These are phyloP conservation scores for Melampsora larici-populina DNA, from an alignment of 1,284 basidiomycete species.

Conservation along the genomic window DNA sequence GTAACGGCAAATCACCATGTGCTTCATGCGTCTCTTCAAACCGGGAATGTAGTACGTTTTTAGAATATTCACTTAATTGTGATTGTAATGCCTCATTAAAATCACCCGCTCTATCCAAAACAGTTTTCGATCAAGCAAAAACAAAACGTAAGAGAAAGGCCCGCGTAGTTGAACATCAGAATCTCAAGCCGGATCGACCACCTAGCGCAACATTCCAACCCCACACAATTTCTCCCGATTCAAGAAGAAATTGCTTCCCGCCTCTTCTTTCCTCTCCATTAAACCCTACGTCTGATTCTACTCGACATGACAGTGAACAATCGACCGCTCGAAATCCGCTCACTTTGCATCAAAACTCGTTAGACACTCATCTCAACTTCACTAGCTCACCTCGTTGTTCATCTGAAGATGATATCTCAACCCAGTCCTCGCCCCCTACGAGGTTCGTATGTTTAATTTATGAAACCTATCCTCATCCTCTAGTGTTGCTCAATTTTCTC, in stretches of 20 bases:
- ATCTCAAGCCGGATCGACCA: neutral
- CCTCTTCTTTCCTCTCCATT: neutral
- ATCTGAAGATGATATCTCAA: neutral
- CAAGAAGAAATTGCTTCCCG: neutral
- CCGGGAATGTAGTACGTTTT: constrained; percentile 12
- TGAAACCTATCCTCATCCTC: too few relatives aligned
- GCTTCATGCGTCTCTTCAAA: constrained; percentile 25
- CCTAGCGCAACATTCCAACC: neutral
- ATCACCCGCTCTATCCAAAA: too few relatives aligned
- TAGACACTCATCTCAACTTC: constrained; percentile 11
- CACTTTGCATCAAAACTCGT: neutral
- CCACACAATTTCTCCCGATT: neutral
- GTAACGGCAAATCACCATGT: constrained; percentile 30
- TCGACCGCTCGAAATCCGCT: neutral
- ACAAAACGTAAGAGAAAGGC: constrained; percentile 25
- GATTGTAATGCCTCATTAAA: neutral
- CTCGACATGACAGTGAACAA: neutral
- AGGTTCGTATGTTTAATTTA: neutral
- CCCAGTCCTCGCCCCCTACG: neutral
- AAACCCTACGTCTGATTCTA: neutral
- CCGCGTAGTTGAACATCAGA: neutral
- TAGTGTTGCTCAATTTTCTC: too few relatives aligned
- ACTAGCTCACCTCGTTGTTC: neutral
- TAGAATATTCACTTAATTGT: too few relatives aligned
- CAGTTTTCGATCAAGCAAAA: constrained; percentile 26